Percentiles rank a stretch among this genome's conserved stretches.
Conservation (phyloP, 371 early-diverging fungal species). For the Zopfochytrium polystomum region DNA sequence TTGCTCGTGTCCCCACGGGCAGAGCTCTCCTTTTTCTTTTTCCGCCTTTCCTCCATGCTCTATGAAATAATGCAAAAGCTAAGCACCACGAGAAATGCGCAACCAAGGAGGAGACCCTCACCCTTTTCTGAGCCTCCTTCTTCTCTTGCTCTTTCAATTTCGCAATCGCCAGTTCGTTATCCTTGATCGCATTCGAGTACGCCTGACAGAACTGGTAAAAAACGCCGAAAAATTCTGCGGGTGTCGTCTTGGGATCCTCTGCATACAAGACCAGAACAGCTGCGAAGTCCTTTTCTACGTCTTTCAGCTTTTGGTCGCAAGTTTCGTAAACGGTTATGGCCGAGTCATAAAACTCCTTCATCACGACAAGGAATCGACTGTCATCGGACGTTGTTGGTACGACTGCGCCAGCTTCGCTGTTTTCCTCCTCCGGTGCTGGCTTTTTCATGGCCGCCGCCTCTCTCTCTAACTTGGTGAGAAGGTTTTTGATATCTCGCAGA, state of each 20-base stretch:
- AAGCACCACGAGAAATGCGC: background rate
- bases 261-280: slow-evolving; percentile 31
- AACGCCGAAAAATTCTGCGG: slow-evolving; percentile 50
- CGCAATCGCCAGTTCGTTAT: slow-evolving; percentile 41
- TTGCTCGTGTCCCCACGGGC: slow-evolving; percentile 12
- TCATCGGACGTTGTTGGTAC: too few species aligned
- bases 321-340: slow-evolving; percentile 27
- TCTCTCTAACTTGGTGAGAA: slow-evolving; percentile 39
- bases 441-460: slow-evolving; percentile 14
- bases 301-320: slow-evolving; percentile 32
- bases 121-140: slow-evolving; percentile 44
- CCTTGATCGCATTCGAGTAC: slow-evolving; percentile 33
- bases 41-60: slow-evolving; percentile 41
- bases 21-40: slow-evolving; percentile 34
- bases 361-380: slow-evolving; percentile 22
- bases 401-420: too few species aligned
- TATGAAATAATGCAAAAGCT: slow-evolving; percentile 4
- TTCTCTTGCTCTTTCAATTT: slow-evolving; percentile 42
- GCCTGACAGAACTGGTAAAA: slow-evolving; percentile 35
- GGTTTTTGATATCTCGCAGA: slow-evolving; percentile 31
- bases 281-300: slow-evolving; percentile 42
- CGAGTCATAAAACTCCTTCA: slow-evolving; percentile 34
- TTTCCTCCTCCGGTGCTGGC: background rate
- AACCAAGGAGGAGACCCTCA: slow-evolving; percentile 8
- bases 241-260: slow-evolving; percentile 39